Evolutionary conservation across 2,329 filamentous ascomycete genomes (phyloP).

Genomic region (Tolypocladium sp.): DNA sequence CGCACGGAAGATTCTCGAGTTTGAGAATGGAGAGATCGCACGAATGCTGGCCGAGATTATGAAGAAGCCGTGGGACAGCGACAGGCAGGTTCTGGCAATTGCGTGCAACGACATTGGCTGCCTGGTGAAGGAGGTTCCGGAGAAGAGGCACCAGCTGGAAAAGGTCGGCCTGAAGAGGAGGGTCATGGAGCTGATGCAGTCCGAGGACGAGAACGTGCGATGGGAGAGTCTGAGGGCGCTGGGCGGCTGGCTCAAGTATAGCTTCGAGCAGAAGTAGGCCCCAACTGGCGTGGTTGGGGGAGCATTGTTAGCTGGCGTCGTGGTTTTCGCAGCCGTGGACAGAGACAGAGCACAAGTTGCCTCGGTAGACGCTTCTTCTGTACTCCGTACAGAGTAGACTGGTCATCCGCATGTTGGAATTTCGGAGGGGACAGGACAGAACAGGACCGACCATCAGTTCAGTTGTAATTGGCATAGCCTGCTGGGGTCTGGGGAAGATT

Average conservation of each 20-base stretch:
- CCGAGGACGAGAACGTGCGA: slow-evolving; percentile 76
- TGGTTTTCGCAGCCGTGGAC: background rate
- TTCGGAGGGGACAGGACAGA: background rate
- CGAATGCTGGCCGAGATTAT: slow-evolving; percentile 81
- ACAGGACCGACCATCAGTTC: background rate
- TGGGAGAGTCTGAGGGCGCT: slow-evolving; percentile 90
- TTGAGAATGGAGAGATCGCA: slow-evolving; percentile 68
- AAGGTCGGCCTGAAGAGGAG: slow-evolving; percentile 75
- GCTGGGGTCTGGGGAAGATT: too few relatives aligned
- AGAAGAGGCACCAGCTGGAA: slow-evolving; percentile 72
- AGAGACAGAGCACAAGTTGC: background rate
- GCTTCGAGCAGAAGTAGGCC: slow-evolving; percentile 37
- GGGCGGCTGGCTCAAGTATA: slow-evolving; percentile 55
- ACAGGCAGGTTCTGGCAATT: slow-evolving; percentile 83
- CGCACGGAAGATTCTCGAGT: slow-evolving; percentile 75
- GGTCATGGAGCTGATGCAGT: slow-evolving; percentile 90
- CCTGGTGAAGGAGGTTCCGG: slow-evolving; percentile 81
- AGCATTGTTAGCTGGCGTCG: background rate
- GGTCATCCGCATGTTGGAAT: background rate
- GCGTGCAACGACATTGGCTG: slow-evolving; percentile 88
- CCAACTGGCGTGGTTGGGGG: background rate
- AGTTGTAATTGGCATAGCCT: background rate
- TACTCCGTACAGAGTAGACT: background rate
- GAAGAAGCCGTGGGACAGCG: slow-evolving; percentile 62
- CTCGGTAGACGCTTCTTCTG: background rate